Percentiles rank a stretch among this genome's conserved stretches.
Evolutionary conservation across 441 rosid genomes (phyloP).

Genomic region (Lepidium campestre): DNA sequence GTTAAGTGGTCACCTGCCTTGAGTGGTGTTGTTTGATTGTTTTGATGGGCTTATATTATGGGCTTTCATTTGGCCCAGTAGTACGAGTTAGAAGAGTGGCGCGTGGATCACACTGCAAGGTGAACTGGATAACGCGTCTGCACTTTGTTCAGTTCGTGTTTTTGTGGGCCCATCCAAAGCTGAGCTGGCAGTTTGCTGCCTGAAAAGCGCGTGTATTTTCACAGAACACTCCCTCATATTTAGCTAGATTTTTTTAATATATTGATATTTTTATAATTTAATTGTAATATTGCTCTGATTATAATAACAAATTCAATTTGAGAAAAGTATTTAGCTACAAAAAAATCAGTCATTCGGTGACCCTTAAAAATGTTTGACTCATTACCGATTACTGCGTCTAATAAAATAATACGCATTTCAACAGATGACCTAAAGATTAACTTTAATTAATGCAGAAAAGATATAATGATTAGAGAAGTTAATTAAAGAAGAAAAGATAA

Average conservation of each 20-base stretch:
- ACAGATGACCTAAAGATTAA: not conserved
- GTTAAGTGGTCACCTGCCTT: conserved; percentile 58
- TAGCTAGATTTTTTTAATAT: not conserved
- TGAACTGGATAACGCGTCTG: not conserved
- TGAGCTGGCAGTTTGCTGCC: conserved; percentile 6
- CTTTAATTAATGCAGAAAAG: not conserved
- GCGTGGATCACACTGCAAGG: not conserved
- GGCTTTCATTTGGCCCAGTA: not conserved
- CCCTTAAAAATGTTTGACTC: not conserved
- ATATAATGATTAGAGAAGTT: conserved; percentile 11
- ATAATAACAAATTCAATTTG: not conserved
- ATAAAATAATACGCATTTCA: not conserved
- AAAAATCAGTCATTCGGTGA: not conserved
- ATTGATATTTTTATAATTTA: no score
- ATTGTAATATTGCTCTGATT: not conserved
- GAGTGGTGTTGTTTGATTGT: conserved; percentile 45
- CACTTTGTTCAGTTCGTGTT: not conserved
- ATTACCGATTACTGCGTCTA: not conserved
- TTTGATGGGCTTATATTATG: conserved; percentile 1
- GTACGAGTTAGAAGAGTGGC: not conserved
- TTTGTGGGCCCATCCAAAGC: not conserved
- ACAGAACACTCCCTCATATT: no score
- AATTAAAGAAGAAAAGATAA: not conserved
- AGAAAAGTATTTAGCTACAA: no score
- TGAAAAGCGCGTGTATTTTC: not conserved